These are phyloP conservation scores for Thymus mandschuricus DNA, from an alignment of 257 asterid species.

Conservation along the genomic window DNA sequence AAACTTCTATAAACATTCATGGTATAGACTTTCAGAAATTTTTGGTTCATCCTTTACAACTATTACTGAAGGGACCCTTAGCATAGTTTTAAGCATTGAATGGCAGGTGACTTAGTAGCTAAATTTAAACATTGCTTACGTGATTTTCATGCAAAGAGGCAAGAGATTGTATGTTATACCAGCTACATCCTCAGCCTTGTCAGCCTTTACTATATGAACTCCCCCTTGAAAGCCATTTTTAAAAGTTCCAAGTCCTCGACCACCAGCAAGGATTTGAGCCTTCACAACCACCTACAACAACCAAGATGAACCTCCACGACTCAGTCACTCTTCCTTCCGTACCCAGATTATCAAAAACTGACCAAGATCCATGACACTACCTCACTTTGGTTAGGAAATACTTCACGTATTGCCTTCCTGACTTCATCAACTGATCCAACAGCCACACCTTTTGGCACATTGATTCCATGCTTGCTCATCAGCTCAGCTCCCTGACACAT, in stretches of 20 bases:
- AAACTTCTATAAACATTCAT: no score
- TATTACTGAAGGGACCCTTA: no score
- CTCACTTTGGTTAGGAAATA: conserved; percentile 60
- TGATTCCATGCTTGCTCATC: conserved; percentile 81
- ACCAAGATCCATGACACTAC: conserved; percentile 27
- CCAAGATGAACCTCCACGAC: not conserved
- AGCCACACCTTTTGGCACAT: conserved; percentile 81
- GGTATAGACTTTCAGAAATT: no score
- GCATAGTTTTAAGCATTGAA: no score
- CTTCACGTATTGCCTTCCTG: conserved; percentile 52
- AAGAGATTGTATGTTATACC: conserved; percentile 45
- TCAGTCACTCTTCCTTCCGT: no score
- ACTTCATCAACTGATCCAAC: conserved; percentile 59
- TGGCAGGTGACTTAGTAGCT: not conserved
- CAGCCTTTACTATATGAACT: conserved; percentile 84
- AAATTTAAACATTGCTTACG: not conserved
- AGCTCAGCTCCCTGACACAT: conserved; percentile 65
- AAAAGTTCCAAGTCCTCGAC: conserved; percentile 92
- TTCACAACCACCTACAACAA: conserved; percentile 77
- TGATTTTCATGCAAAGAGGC: no score
- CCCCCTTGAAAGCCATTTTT: conserved; percentile 94
- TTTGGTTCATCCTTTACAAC: no score
- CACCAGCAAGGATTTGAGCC: conserved; percentile 96
- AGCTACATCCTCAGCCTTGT: conserved; percentile 79
- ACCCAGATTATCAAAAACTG: not conserved